phyloP scores from a whole-genome alignment of 2,329 filamentous ascomycete genomes.

The Penicillium digitatum region DNA sequence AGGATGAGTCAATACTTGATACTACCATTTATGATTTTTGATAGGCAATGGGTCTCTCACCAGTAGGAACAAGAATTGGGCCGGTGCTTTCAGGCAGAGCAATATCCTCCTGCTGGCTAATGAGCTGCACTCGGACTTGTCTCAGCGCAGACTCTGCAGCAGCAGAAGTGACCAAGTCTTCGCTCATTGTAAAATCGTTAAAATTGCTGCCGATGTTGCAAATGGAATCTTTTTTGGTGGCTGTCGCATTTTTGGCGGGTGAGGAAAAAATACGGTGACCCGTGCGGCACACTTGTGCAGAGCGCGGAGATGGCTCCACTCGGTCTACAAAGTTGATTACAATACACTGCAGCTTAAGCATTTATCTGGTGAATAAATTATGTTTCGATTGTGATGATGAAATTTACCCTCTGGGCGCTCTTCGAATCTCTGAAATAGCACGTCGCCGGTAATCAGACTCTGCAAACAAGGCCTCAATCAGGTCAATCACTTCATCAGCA shows the following conservation, averaged over 20 bases:
- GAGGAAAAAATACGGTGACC: conserved; percentile 42
- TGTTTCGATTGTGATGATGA: background rate
- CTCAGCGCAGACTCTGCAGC: conserved; percentile 32
- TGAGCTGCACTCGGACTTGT: conserved; percentile 55
- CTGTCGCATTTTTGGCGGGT: conserved; percentile 29
- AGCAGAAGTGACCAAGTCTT: conserved; percentile 16
- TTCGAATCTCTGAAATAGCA: conserved; percentile 56
- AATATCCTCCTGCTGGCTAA: conserved; percentile 51
- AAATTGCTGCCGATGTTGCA: conserved; percentile 16
- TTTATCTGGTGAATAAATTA: background rate
- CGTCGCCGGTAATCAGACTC: conserved; percentile 57
- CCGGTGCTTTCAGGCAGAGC: conserved; percentile 53
- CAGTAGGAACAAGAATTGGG: conserved; percentile 56
- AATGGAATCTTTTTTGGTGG: conserved; percentile 16
- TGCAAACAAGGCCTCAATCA: conserved; percentile 62
- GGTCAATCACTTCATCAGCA: conserved; percentile 58
- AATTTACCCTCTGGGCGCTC: conserved; percentile 24
- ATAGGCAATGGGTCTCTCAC: conserved; percentile 35
- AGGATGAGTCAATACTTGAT: conserved; percentile 11
- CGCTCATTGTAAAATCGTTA: conserved; percentile 25
- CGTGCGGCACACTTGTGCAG: conserved; percentile 40
- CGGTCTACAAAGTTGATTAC: background rate
- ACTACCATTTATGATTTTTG: background rate
- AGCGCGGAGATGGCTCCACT: conserved; percentile 31
- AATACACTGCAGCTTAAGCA: background rate